Evolutionary conservation across 768 basidiomycete species (phyloP), one percentile per base, ranked within the genome.

Genomic region (Gautieria morchelliformis): DNA sequence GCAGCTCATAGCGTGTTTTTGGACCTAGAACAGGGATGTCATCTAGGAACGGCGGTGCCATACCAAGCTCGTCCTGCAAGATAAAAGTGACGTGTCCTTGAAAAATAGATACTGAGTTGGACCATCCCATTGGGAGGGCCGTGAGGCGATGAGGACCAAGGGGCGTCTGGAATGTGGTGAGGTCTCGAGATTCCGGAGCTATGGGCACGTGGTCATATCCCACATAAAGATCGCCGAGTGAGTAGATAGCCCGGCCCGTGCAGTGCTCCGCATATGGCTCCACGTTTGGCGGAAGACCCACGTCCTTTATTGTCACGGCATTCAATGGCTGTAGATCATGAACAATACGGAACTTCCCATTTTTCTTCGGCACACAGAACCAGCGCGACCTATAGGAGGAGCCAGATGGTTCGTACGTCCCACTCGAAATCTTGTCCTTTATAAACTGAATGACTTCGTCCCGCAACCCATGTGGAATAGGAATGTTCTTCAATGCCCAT

Each of bases 121-220:
- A 75, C 42, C 65, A 74, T 0, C 75, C 78, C 72, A 74, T 74
- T 2, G 54, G 74, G 0, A 77, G 58, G 0, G 65, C 63, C 1
- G 65, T 65, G 0, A 76, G 63, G 0, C 62, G 57, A 19, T 33
- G 41, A 0, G 62, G 52, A 0, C 64, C 64, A 15, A 59, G 17
- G 1, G 71, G 74, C 0, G 69, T 72, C 54, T 71, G 67, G 62
- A 78, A 78, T 0, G 71, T 74, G 0, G 75, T 78, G 8, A 73
- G 60, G 40, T 77, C 72, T 8, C 67, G 51, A 0, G 69, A 75
- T 4, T 59, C 58, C 15, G 62, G 61, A 12, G 65, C 60, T 0
- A 75, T 58, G 0, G 60, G 51, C 15, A 68, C 56, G 37, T 59
- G 59, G 12, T 59, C 59, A 40, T 45, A 59, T 1, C 41, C 59